phyloP scores from a whole-genome alignment of 768 basidiomycete species.

The Psilocybe subaeruginosa region DNA sequence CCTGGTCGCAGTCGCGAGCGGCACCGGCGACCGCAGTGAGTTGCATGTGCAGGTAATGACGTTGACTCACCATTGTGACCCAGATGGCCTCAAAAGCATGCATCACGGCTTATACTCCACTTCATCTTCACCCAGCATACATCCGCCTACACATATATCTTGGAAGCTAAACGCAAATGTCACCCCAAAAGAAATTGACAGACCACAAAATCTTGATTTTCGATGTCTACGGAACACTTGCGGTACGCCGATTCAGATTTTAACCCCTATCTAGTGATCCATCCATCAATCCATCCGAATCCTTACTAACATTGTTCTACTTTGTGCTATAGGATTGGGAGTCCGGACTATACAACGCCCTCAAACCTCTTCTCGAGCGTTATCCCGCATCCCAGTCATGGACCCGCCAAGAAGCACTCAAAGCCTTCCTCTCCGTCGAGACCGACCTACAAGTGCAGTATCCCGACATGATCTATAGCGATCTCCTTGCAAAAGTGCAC shows the following conservation, averaged over 20 bases:
- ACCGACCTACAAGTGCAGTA: slow-evolving; percentile 57
- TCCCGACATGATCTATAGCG: slow-evolving; percentile 61
- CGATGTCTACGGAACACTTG: slow-evolving; percentile 79
- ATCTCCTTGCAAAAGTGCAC: slow-evolving; percentile 57
- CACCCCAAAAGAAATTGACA: slow-evolving; percentile 32
- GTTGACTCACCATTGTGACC: not conserved
- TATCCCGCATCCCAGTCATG: slow-evolving; percentile 43
- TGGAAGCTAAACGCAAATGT: not conserved
- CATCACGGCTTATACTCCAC: not conserved
- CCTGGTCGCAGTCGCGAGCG: not conserved
- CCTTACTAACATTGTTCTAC: too few species aligned
- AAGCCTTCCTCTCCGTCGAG: slow-evolving; percentile 56
- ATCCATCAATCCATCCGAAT: not conserved
- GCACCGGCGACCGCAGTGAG: not conserved
- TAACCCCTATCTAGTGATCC: not conserved
- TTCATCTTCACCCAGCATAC: not conserved
- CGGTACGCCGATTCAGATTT: slow-evolving; percentile 36
- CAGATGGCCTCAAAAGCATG: not conserved
- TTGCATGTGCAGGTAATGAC: not conserved
- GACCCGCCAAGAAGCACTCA: slow-evolving; percentile 54
- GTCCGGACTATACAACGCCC: slow-evolving; percentile 57
- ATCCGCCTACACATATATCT: not conserved
- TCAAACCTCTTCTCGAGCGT: slow-evolving; percentile 53
- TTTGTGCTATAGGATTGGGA: slow-evolving; percentile 65
- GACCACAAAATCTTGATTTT: slow-evolving; percentile 63